Conservation (phyloP, 306 rosid species). For the Pyrus betulifolia region DNA sequence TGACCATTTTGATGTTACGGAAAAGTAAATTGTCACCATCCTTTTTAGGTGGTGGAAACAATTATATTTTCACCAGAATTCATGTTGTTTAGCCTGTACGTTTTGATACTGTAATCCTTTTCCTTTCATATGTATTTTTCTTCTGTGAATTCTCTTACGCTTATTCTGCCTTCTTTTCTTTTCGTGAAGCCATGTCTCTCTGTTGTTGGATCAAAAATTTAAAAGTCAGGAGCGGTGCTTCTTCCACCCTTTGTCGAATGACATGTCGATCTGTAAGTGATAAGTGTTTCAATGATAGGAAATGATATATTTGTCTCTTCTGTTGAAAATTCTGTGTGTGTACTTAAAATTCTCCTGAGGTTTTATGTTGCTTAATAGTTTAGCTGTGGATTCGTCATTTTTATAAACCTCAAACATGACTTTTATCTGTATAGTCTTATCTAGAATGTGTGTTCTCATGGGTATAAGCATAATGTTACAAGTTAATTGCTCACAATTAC, state of each 20-base stretch:
- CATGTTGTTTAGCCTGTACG: not conserved
- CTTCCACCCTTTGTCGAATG: constrained; percentile 94
- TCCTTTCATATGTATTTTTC: not conserved
- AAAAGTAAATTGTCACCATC: not conserved
- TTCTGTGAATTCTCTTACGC: constrained; percentile 5
- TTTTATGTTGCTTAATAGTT: not conserved
- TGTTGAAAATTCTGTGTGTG: not conserved
- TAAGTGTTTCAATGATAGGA: not conserved
- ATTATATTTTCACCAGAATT: not conserved
- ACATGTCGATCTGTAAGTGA: constrained; percentile 77
- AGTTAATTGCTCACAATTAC: not conserved
- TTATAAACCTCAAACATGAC: not conserved
- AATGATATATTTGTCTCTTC: not conserved
- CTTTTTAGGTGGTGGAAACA: not conserved
- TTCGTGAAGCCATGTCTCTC: constrained; percentile 68
- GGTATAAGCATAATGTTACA: not conserved
- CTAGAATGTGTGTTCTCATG: not conserved
- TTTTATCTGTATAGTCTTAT: not conserved
- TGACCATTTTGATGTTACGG: not conserved
- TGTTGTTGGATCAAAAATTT: constrained; percentile 83
- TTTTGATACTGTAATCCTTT: not conserved
- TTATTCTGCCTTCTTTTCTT: not conserved
- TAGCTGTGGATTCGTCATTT: not conserved
- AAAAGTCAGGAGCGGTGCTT: constrained; percentile 61
- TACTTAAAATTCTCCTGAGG: not conserved